Evolutionary conservation across 1,139 yeast genomes (phyloP), one percentile per base, ranked within the genome.

Genomic region (Yamadazyma kanchanaburiensis): DNA sequence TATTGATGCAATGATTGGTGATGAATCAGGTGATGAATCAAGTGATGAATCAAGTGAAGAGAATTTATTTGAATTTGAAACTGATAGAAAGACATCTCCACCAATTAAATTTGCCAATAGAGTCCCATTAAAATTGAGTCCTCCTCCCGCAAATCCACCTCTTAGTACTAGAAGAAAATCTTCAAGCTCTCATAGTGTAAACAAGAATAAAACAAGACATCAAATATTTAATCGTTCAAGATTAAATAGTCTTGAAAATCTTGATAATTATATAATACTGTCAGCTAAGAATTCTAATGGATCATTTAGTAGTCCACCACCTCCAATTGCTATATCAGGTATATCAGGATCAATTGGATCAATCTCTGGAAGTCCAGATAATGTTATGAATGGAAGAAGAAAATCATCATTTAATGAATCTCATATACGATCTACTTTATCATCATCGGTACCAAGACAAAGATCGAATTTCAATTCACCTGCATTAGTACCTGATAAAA

Each of bases 351-450:
- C 59, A 5, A 62, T 64, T 2, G 41, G 51, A 15, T 44, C 43
- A 21, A 32, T 47, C 22, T 33, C 55, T 32, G 42, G 38, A 21
- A 29, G 37, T 11, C 51, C 60, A 33, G 46, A 43, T 30, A 26
- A 37, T 9, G 31, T 39, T n/a, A 20, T 47, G 17, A 46, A 52
- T 17, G 21, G 29, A 15, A 49, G 70, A 30, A 46, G 73, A 31
- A 67, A 64, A 38, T 64, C 70, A 12, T 64, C 71, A 9, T 67
- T 67, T 42, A 68, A 67, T 41, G 74, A 68, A 42, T 59, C 67
- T 6, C 64, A 64, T 37, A 49, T 68, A 4, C 46, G 74, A 25
- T 59, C 67, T 3, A 68, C 74, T 1, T 53, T 68, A 30, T 49
- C 60, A 11, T 47, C 61, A 11, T 55, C 62, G 21, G 38, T 56